Evolutionary conservation across 2,329 filamentous ascomycete species (phyloP), one percentile per base, ranked within the genome.

Genomic region (Furcasterigmium sp.): DNA sequence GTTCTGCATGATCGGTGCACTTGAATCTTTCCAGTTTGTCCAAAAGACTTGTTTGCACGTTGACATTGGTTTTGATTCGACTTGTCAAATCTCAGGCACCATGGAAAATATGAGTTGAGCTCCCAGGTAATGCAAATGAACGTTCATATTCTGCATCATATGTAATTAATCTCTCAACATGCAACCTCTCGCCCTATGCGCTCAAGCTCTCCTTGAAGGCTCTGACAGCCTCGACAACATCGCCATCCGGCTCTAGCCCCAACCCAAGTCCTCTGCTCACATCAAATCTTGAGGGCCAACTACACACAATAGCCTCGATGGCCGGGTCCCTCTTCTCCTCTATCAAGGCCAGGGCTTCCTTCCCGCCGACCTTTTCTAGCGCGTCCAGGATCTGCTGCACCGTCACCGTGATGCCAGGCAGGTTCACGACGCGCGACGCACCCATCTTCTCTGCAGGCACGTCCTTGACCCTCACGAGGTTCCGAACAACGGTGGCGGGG

Each of bases 361-460:
- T 56, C 0, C 74, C 75, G 4, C 70, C 73, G 23, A 78, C 65
- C 28, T 64, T 54, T 46, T 68, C 63, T 45, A 79, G 53, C 0
- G 73, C 73, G 46, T 74, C 67, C 34, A 79, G 53, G 50, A 79
- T 76, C 47, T 78, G 63, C 42, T 73, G 64, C n/a, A 78, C 67
- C 2, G 65, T 73, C 5, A 77, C 71, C 30, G 70, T 72, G 32
- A 74, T 53, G 45, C 75, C 75, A 0, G 75, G 75, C 3, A 76
- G 60, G 44, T 78, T 76, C 37, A 78, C 65, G 38, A 72, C 62
- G 7, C 73, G 60, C n/a, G 54, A 65, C 28, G 54, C 45, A 10
- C 68, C 63, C 41, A 74, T 49, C 9, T 59, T 57, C 32, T 67
- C 64, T 0, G 54, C 59, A 0, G 67, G 58, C 2, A 75, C 53